phyloP scores from a whole-genome alignment of 2,329 filamentous ascomycete genomes.

The Talaromyces sp. region DNA sequence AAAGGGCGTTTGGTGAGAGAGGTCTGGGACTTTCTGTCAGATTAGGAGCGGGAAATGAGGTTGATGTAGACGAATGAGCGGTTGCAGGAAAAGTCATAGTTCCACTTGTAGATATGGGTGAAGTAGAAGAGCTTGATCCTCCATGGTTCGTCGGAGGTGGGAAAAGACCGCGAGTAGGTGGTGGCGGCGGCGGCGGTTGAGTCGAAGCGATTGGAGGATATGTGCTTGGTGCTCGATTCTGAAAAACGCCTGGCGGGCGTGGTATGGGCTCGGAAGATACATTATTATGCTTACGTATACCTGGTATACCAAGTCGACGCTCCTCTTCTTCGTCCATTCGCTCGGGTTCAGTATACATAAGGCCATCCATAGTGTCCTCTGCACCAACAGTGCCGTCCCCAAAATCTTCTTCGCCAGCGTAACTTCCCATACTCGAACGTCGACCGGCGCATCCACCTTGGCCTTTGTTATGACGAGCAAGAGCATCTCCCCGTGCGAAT shows the following conservation, averaged over 20 bases:
- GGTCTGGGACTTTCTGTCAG: slow-evolving; percentile 89
- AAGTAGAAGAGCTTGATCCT: slow-evolving; percentile 54
- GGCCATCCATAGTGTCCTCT: slow-evolving; percentile 61
- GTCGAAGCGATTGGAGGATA: slow-evolving; percentile 66
- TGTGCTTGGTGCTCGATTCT: slow-evolving; percentile 68
- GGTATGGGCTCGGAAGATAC: slow-evolving; percentile 50
- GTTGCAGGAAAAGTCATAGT: slow-evolving; percentile 40
- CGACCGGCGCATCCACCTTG: slow-evolving; percentile 92
- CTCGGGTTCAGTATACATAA: slow-evolving; percentile 56
- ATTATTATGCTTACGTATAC: slow-evolving; percentile 68
- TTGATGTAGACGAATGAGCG: slow-evolving; percentile 45
- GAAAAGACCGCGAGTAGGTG: slow-evolving; percentile 54
- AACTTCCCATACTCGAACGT: slow-evolving; percentile 78
- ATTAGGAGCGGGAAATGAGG: slow-evolving; percentile 64
- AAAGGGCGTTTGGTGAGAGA: slow-evolving; percentile 51
- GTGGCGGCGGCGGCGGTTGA: slow-evolving; percentile 44
- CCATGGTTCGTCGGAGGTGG: slow-evolving; percentile 58
- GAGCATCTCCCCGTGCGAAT: slow-evolving; percentile 90
- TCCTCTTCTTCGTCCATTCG: slow-evolving; percentile 51
- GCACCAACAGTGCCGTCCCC: slow-evolving; percentile 43
- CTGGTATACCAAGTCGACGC: slow-evolving; percentile 56
- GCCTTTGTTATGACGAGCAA: slow-evolving; percentile 93
- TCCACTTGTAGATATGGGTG: slow-evolving; percentile 47
- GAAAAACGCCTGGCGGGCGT: slow-evolving; percentile 46
- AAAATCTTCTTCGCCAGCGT: slow-evolving; percentile 73